Evolutionary conservation across 306 rosid species (phyloP), one percentile per base, ranked within the genome.

Genomic region (Cucurbita maxima): DNA sequence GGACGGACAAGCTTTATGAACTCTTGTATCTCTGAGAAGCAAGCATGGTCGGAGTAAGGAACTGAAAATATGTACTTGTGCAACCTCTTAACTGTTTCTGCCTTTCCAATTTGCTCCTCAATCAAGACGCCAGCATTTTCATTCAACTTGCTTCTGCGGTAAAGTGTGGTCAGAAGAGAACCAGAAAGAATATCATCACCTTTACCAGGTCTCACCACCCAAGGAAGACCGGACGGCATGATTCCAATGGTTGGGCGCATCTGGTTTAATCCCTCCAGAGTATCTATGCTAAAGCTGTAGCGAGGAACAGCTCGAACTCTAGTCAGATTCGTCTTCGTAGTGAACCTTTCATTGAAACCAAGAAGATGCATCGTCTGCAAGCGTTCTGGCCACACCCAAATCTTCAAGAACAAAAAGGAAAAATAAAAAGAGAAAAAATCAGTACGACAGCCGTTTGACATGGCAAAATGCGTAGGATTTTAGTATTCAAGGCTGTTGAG

Each of bases 301-400:
- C 86, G 87, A 81, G 96, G 96, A 84, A 87, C 88, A 71, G 90
- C 96, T 81, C 92, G 82, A n/a, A 89, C 92, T 81, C 90, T 82
- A 41, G 96, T 87, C 57, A 83, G 82, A 79, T 81, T 37, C 4
- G 92, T 89, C 58, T 89, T 79, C 12, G 90, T 87, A 10, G 96
- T 89, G 71, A 89, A 89, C 59, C 53, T 77, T 34, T 83, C 86
- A 14, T 76, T 60, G 51, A 72, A 82, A 50, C 96, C 96, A 43
- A 89, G 96, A 76, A 89, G 85, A 80, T 85, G 87, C 96, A 89
- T 89, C 41, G 90, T 87, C 81, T 69, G 90, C 85, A 87, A 80
- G 73, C 92, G 90, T 81, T 87, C 87, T 19, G 96, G 96, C 92
- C 96, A 87, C 72, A 89, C 89, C 85, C 92, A 89, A 73, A 89